A percentile compares a stretch with the other conserved stretches of the same genome.
These are phyloP conservation scores for Vitis hybrid DNA, from an alignment of 177 flowering plant species.

Conservation along the genomic window DNA sequence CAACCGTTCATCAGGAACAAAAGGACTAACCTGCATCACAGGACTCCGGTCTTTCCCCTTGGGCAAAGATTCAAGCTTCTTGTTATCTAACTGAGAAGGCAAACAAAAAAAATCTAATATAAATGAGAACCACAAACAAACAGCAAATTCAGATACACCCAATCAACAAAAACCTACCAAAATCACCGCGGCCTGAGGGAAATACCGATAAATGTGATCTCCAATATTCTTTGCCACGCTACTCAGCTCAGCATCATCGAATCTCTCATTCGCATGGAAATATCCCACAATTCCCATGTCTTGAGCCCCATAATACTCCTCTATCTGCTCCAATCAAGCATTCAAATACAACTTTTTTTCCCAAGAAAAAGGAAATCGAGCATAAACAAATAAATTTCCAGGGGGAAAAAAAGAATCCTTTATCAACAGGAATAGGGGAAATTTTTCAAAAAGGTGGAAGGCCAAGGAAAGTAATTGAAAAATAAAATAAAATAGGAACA, in stretches of 20 bases:
- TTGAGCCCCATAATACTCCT: conserved; percentile 58
- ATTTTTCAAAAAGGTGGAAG: no score
- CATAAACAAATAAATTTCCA: not conserved
- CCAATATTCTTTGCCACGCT: conserved; percentile 76
- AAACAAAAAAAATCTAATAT: not conserved
- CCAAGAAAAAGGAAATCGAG: not conserved
- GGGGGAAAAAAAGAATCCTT: no score
- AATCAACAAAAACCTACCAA: conserved; percentile 40
- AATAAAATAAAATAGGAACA: not conserved
- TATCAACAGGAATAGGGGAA: no score
- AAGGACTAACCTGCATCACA: conserved; percentile 62
- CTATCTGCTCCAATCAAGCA: conserved; percentile 48
- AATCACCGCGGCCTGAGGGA: conserved; percentile 72
- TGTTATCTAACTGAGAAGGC: conserved; percentile 62
- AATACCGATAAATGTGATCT: conserved; percentile 71
- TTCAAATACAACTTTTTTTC: not conserved
- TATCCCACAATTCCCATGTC: conserved; percentile 75
- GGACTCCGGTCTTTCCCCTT: conserved; percentile 65
- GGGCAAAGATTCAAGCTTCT: conserved; percentile 57
- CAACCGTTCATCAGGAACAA: not conserved
- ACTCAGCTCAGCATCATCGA: conserved; percentile 65
- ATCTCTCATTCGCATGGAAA: conserved; percentile 84
- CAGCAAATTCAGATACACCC: not conserved
- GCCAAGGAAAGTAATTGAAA: not conserved
- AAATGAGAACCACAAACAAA: not conserved